Conservation (phyloP, 2,329 filamentous ascomycete species). For the Pseudogymnoascus sp. region DNA sequence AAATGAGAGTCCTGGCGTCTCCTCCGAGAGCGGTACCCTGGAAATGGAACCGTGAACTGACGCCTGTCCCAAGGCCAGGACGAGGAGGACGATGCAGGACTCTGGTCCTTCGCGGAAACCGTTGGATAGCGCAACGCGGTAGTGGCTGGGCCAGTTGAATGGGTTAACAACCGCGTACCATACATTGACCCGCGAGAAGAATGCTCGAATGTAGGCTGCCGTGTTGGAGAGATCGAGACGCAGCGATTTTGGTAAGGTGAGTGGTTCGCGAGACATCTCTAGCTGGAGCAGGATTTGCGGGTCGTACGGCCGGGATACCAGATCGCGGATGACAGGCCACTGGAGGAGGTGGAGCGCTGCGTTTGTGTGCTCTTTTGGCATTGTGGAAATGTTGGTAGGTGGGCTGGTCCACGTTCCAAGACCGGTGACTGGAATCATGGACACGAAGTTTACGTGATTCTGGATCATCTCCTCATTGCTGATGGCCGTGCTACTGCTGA, state of each 20-base stretch:
- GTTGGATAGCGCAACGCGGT: slow-evolving; percentile 65
- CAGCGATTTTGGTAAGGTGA: slow-evolving; percentile 56
- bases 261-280: slow-evolving; percentile 71
- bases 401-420: slow-evolving; percentile 63
- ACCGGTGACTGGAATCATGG: slow-evolving; percentile 53
- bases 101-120: slow-evolving; percentile 72
- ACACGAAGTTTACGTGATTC: slow-evolving; percentile 40
- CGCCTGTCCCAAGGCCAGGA: slow-evolving; percentile 69
- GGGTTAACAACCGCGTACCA: slow-evolving; percentile 85
- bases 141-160: slow-evolving; percentile 69
- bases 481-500: slow-evolving; percentile 55
- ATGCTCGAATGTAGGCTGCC: slow-evolving; percentile 66
- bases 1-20: slow-evolving; percentile 68
- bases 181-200: slow-evolving; percentile 72
- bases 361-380: slow-evolving; percentile 79
- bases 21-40: slow-evolving; percentile 56
- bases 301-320: slow-evolving; percentile 70
- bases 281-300: slow-evolving; percentile 74
- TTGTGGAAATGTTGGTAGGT: slow-evolving; percentile 66
- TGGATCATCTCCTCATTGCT: slow-evolving; percentile 50
- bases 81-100: slow-evolving; percentile 73
- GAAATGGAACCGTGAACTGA: slow-evolving; percentile 71
- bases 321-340: slow-evolving; percentile 71
- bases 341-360: slow-evolving; percentile 70
- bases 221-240: slow-evolving; percentile 68